Evolutionary conservation across 1,284 basidiomycete species (phyloP).

Genomic region (Irpex sp.): DNA sequence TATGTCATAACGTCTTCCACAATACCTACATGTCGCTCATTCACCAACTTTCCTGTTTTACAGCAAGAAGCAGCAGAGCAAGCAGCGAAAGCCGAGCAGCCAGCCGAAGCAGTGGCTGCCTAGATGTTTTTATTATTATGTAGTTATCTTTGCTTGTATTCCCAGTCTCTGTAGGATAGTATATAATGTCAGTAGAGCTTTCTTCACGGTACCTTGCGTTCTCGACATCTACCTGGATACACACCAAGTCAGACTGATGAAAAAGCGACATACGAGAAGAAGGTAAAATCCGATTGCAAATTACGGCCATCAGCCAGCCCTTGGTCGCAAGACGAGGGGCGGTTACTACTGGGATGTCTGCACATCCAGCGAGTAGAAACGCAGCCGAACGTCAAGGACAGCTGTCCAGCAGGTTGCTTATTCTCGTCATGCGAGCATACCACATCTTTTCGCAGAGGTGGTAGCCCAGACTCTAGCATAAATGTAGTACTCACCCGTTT

Average conservation of each 20-base stretch:
- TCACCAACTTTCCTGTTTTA: not conserved
- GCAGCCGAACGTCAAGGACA: slow-evolving; percentile 16
- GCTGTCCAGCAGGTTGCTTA: slow-evolving; percentile 30
- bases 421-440: slow-evolving; percentile 27
- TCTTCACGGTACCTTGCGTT: not conserved
- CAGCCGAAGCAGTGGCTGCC: not conserved
- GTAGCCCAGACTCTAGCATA: not conserved
- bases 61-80: not conserved
- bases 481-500: not conserved
- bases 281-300: slow-evolving; percentile 37
- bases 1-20: slow-evolving; percentile 6
- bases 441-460: not conserved
- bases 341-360: slow-evolving; percentile 21
- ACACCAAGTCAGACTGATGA: not conserved
- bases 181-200: not conserved
- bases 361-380: slow-evolving; percentile 21
- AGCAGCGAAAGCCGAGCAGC: slow-evolving; percentile 6
- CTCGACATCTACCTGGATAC: not conserved
- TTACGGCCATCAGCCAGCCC: slow-evolving; percentile 38
- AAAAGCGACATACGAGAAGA: not conserved
- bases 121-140: not conserved
- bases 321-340: slow-evolving; percentile 11
- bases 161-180: not conserved
- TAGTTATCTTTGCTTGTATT: not conserved
- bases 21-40: not conserved